A percentile compares a stretch with the other conserved stretches of the same genome.
phyloP scores from a whole-genome alignment of 257 asterid species.

The Jasminum sambac region DNA sequence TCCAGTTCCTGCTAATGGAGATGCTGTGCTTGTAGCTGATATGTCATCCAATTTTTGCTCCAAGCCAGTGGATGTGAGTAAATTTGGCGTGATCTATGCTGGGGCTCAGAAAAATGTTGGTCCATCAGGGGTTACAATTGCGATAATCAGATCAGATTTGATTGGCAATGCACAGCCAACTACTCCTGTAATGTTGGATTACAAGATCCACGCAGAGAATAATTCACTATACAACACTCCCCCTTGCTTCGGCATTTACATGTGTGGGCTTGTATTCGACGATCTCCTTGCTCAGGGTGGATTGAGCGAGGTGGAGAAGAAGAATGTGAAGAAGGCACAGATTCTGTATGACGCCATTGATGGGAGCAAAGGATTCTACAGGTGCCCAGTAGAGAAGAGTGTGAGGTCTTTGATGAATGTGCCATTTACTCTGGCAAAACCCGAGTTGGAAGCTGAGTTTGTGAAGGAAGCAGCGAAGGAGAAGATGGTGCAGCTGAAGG shows the following conservation, averaged over 20 bases:
- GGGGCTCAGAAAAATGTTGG: conserved; percentile 99
- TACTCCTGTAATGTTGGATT: conserved; percentile 89
- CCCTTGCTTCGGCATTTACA: conserved; percentile 88
- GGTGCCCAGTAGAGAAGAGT: conserved; percentile 81
- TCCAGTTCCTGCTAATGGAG: conserved; percentile 52
- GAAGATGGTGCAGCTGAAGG: conserved; percentile 97
- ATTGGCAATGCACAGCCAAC: conserved; percentile 65
- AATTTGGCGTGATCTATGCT: conserved; percentile 83
- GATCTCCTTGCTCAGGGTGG: conserved; percentile 92
- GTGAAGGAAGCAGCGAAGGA: conserved; percentile 89
- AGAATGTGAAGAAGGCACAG: conserved; percentile 65
- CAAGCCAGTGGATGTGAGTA: conserved; percentile 74
- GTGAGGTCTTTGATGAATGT: conserved; percentile 96
- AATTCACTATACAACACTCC: conserved; percentile 87
- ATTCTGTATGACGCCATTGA: conserved; percentile 76
- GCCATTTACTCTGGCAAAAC: conserved; percentile 75
- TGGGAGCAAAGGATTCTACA: conserved; percentile 72
- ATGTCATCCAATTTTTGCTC: conserved; percentile 97
- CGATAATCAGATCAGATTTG: conserved; percentile 66
- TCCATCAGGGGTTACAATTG: conserved; percentile 94
- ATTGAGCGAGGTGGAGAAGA: conserved; percentile 73
- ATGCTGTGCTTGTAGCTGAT: conserved; percentile 69
- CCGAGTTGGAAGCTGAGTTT: conserved; percentile 84
- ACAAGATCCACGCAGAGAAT: conserved; percentile 88
- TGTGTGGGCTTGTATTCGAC: conserved; percentile 92